Conservation (phyloP, 192 early-diverging fungal genomes). For the Backusella circina region DNA sequence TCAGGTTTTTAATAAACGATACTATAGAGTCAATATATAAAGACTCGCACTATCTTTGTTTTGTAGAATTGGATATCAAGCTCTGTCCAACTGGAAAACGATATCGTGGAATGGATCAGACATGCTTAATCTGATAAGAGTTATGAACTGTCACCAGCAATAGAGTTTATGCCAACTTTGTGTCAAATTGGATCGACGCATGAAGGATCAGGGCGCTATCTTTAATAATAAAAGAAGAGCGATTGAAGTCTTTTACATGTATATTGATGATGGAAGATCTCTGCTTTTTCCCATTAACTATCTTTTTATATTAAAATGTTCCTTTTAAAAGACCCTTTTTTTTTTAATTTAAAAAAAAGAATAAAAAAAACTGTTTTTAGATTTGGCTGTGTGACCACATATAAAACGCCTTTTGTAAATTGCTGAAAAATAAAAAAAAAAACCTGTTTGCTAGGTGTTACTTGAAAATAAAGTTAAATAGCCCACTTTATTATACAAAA, state of each 20-base stretch:
- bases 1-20: not conserved
- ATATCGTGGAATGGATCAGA: not conserved
- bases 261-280: too few species aligned
- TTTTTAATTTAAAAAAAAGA: not conserved
- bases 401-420: not conserved
- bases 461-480: not conserved
- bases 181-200: not conserved
- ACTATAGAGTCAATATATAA: not conserved
- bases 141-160: not conserved
- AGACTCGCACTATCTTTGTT: not conserved
- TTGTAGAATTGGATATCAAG: not conserved
- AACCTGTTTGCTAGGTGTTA: not conserved
- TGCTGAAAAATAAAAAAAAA: not conserved
- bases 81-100: not conserved
- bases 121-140: not conserved
- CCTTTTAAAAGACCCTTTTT: not conserved
- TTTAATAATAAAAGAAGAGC: not conserved
- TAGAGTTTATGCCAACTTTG: not conserved
- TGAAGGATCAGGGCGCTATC: not conserved
- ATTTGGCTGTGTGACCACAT: not conserved
- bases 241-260: too few species aligned
- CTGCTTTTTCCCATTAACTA: too few species aligned
- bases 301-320: not conserved
- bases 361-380: not conserved
- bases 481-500: not conserved